phyloP scores from a whole-genome alignment of 2,329 filamentous ascomycete genomes.

The Lachnellula subtilissima region DNA sequence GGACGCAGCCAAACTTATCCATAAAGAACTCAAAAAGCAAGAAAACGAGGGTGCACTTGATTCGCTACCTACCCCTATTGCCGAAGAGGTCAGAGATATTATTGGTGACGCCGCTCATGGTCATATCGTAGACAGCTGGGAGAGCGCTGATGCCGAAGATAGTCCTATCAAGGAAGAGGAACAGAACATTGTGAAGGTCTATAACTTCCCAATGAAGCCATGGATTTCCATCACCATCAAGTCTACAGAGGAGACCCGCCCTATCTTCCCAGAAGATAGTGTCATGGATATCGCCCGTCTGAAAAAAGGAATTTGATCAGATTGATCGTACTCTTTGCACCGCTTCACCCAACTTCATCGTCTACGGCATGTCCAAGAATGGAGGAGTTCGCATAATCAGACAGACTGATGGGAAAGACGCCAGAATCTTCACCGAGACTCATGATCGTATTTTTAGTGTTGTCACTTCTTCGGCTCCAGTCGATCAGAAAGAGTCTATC shows the following conservation, averaged over 20 bases:
- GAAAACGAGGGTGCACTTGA: constrained; percentile 51
- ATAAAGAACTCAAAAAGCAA: constrained; percentile 51
- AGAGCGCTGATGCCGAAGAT: constrained; percentile 73
- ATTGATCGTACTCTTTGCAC: constrained; percentile 90
- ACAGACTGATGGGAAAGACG: constrained; percentile 87
- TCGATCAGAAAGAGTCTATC: constrained; percentile 68
- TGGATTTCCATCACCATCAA: constrained; percentile 85
- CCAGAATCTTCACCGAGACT: constrained; percentile 85
- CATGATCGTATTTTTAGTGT: constrained; percentile 96
- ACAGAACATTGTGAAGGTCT: constrained; percentile 67
- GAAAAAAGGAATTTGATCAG: constrained; percentile 96
- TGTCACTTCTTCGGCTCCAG: constrained; percentile 66
- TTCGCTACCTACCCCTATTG: constrained; percentile 47
- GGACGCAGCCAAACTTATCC: constrained; percentile 43
- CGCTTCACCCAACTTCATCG: constrained; percentile 85
- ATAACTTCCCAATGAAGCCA: constrained; percentile 94
- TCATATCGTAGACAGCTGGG: constrained; percentile 79
- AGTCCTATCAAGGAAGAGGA: constrained; percentile 62
- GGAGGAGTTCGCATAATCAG: constrained; percentile 89
- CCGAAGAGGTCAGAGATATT: constrained; percentile 52
- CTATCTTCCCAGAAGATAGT: constrained; percentile 68
- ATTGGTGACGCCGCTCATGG: constrained; percentile 50
- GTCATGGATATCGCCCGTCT: constrained; percentile 90
- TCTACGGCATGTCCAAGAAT: constrained; percentile 89
- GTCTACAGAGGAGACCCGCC: constrained; percentile 49